Percentiles rank a stretch among this genome's conserved stretches.
These are phyloP conservation scores for Nepenthes gracilis DNA, from an alignment of 148 eudicot species.

Conservation along the genomic window DNA sequence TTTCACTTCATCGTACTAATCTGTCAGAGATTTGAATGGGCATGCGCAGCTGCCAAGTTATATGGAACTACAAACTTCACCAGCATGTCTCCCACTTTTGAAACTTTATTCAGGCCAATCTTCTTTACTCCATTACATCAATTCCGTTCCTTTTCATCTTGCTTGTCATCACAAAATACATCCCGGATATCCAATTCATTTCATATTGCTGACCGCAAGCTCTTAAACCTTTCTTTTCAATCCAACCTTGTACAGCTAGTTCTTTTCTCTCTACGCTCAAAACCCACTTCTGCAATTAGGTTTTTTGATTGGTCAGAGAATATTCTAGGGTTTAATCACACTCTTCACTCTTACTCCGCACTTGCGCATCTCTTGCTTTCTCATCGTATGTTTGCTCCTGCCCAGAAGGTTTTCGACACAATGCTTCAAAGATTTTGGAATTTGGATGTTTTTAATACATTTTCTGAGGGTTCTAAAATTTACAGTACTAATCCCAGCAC, in stretches of 20 bases:
- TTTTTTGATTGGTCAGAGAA: conserved; percentile 45
- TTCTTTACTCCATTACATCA: conserved; percentile 2
- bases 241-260: conserved; percentile 26
- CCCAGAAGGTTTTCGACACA: conserved; percentile 39
- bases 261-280: conserved; percentile 34
- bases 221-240: conserved; percentile 18
- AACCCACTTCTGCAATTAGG: conserved; percentile 39
- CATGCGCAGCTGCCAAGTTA: no score
- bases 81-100: no score
- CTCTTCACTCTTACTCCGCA: conserved; percentile 14
- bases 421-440: conserved; percentile 21
- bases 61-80: no score
- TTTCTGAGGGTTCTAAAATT: conserved; percentile 23
- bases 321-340: conserved; percentile 24
- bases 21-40: no score
- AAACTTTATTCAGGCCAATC: not conserved
- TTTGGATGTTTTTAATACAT: conserved; percentile 20
- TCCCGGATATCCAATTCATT: conserved; percentile 28
- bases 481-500: conserved; percentile 40
- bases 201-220: conserved; percentile 16
- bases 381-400: conserved; percentile 36
- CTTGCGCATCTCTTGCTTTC: conserved; percentile 24
- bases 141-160: conserved; percentile 10
- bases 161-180: conserved; percentile 9
- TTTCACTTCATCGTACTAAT: no score